phyloP scores from a whole-genome alignment of 2,329 filamentous ascomycete species.

The Neofusicoccum parvum region DNA sequence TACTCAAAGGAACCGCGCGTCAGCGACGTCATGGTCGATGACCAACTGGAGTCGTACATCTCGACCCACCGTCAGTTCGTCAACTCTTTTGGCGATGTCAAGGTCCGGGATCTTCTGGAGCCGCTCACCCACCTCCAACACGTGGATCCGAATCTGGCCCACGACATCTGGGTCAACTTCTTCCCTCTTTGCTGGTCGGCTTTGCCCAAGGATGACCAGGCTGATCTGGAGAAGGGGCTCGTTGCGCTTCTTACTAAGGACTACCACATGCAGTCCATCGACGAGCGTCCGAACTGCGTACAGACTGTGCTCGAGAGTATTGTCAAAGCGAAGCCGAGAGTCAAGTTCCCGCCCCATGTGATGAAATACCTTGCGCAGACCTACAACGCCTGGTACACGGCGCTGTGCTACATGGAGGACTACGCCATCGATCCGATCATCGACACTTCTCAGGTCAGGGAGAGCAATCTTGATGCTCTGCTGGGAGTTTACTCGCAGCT shows the following conservation, averaged over 20 bases:
- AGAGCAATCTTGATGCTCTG: constrained; percentile 95
- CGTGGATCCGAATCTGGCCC: constrained; percentile 76
- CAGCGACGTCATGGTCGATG: constrained; percentile 72
- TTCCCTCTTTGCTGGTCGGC: constrained; percentile 96
- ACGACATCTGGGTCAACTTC: constrained; percentile 85
- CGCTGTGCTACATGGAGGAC: constrained; percentile 85
- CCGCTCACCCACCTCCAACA: constrained; percentile 92
- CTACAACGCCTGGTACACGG: constrained; percentile 97
- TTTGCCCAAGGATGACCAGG: constrained; percentile 81
- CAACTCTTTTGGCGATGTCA: constrained; percentile 79
- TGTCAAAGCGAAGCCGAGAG: constrained; percentile 79
- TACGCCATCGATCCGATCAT: constrained; percentile 80
- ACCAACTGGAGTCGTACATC: constrained; percentile 79
- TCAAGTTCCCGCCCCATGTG: constrained; percentile 92
- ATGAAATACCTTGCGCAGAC: constrained; percentile 93
- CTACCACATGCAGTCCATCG: constrained; percentile 90
- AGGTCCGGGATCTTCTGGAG: constrained; percentile 84
- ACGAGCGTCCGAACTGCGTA: constrained; percentile 93
- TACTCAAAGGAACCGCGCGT: constrained; percentile 71
- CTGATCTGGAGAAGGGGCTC: constrained; percentile 87
- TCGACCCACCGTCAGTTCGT: constrained; percentile 80
- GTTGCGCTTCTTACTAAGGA: constrained; percentile 92
- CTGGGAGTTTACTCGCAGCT: constrained; percentile 88
- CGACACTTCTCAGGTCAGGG: constrained; percentile 80
- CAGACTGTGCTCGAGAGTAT: constrained; percentile 89